Percentiles rank a stretch among this genome's conserved stretches.
Conservation (phyloP, 2,329 filamentous ascomycete species). For the Nigrograna mackinnonii region DNA sequence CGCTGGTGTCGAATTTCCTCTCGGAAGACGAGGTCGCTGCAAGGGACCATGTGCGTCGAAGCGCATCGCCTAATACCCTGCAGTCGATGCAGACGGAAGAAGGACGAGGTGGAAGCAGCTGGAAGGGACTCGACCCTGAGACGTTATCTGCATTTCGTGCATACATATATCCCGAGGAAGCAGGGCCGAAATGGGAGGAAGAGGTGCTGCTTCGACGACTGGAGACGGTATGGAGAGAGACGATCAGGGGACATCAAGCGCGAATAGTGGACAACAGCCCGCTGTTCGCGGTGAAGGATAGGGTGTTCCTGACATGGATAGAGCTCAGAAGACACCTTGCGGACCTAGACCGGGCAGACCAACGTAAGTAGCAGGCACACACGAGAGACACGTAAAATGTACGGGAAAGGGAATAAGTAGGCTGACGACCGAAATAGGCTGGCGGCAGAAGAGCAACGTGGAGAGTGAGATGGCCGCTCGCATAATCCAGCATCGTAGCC, state of each 20-base stretch:
- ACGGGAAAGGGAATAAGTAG: neutral
- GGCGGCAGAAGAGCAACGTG: slow-evolving; percentile 30
- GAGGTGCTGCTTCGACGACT: slow-evolving; percentile 31
- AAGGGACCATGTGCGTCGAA: slow-evolving; percentile 1
- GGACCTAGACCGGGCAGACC: slow-evolving; percentile 35
- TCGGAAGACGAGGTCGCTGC: slow-evolving; percentile 18
- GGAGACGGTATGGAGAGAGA: slow-evolving; percentile 34
- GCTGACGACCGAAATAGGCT: slow-evolving; percentile 21
- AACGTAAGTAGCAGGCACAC: slow-evolving; percentile 26
- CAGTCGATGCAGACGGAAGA: slow-evolving; percentile 18
- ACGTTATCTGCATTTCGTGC: slow-evolving; percentile 31
- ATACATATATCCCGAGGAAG: slow-evolving; percentile 33
- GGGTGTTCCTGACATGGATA: slow-evolving; percentile 38
- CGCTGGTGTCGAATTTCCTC: slow-evolving; percentile 30
- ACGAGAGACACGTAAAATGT: neutral
- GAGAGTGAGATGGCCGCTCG: slow-evolving; percentile 33
- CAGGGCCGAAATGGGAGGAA: slow-evolving; percentile 23
- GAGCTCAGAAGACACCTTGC: slow-evolving; percentile 37
- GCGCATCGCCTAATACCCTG: neutral
- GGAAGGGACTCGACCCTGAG: slow-evolving; percentile 31
- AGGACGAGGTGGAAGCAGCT: slow-evolving; percentile 18
- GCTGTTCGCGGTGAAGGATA: slow-evolving; percentile 34
- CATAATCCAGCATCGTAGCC: slow-evolving; percentile 34
- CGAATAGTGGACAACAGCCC: slow-evolving; percentile 29
- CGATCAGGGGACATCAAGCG: slow-evolving; percentile 27